Evolutionary conservation across 2,329 filamentous ascomycete species (phyloP), one percentile per base, ranked within the genome.

Genomic region (Knufia fluminis): DNA sequence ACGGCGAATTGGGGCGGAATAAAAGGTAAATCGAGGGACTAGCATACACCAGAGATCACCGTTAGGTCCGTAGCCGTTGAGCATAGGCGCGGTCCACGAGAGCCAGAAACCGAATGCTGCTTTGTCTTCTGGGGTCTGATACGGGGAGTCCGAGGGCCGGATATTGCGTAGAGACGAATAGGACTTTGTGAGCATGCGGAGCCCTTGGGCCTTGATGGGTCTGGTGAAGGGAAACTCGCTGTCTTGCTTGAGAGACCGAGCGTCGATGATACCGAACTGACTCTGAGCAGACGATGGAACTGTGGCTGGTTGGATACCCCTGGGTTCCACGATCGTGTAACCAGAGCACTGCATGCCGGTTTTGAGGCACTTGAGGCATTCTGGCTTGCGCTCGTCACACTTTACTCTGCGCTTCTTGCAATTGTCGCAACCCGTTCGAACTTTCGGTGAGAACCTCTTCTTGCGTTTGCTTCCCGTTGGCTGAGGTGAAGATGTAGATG

Each of bases 401-500:
- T 67, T 64, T 40, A 70, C 64, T 48, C 66, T 65, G 49, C 67
- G 65, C 39, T 60, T 57, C 26, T 66, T 66, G 52, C 68, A 69
- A 55, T 64, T 66, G 50, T 61, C 61, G 53, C 68, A 70, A 44
- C 67, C 67, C 55, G 58, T 63, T 39, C 66, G 65, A 54, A 53
- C 48, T 10, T 53, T 53, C 28, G 45, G 48, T 16, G 48, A 44
- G 49, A 50, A 54, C 46, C 44, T 53, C 19, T 36, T 23, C 23
- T 53, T 51, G 9, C 50, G 33, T 38, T 8, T 8, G 35, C 22
- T n/a, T 44, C 3, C 10, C n/a, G 2, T 44, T 19, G 41, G 8
- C 3, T 26, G 24, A 7, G 3, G 3, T 19, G 16, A 40, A 3
- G 6, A 3, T 20, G 16, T 17, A 40, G 38, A 40, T 17, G n/a